These are phyloP conservation scores for Starmerella powellii DNA, from an alignment of 805 yeast genomes.

Conservation along the genomic window DNA sequence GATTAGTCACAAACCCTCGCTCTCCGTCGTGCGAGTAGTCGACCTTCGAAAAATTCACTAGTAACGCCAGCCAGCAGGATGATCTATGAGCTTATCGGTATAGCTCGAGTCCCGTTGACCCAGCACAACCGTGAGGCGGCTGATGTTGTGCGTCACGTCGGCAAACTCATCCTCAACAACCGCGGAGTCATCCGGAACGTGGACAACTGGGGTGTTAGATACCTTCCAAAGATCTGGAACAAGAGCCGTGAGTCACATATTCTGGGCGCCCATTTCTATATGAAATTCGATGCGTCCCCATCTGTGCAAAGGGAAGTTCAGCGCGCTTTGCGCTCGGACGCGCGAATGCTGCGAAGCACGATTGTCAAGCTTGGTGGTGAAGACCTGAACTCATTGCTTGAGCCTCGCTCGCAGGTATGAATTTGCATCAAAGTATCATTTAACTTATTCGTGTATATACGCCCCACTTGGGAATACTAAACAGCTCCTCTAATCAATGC, in stretches of 20 bases:
- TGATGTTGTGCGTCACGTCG: slow-evolving; percentile 56
- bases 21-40: not conserved
- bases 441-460: not conserved
- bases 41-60: not conserved
- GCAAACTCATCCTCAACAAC: slow-evolving; percentile 68
- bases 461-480: no score
- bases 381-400: slow-evolving; percentile 19
- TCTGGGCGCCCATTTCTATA: slow-evolving; percentile 76
- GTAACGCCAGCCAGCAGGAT: slow-evolving; percentile 30
- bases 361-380: slow-evolving; percentile 40
- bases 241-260: slow-evolving; percentile 83
- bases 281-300: slow-evolving; percentile 77
- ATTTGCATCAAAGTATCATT: not conserved
- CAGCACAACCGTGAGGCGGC: slow-evolving; percentile 49
- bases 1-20: not conserved
- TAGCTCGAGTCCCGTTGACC: slow-evolving; percentile 58
- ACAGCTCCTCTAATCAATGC: no score
- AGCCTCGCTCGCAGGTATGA: slow-evolving; percentile 7
- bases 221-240: slow-evolving; percentile 67
- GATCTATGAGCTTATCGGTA: slow-evolving; percentile 85
- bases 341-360: slow-evolving; percentile 74
- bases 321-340: slow-evolving; percentile 72
- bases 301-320: slow-evolving; percentile 76
- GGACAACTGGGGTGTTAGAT: slow-evolving; percentile 63
- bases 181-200: slow-evolving; percentile 89